Percentiles rank a stretch among this genome's conserved stretches.
phyloP scores from a whole-genome alignment of 2,329 filamentous ascomycete genomes.

The Scedosporium minutisporum region DNA sequence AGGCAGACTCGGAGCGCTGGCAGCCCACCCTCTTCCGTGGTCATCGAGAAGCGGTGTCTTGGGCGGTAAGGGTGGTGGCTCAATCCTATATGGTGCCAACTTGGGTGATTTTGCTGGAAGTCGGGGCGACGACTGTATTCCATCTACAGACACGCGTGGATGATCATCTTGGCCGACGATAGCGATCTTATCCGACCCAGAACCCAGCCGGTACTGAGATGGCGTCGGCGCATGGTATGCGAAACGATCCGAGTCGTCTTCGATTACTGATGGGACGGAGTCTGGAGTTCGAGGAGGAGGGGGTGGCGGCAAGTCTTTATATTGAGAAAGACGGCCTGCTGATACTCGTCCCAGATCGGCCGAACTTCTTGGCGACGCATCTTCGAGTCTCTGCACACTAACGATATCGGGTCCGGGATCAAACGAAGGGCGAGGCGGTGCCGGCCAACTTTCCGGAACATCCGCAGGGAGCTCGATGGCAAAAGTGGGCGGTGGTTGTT shows the following conservation, averaged over 20 bases:
- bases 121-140: background rate
- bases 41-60: conserved; percentile 62
- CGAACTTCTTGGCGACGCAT: conserved; percentile 41
- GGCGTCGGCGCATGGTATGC: conserved; percentile 48
- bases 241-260: conserved; percentile 42
- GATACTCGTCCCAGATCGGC: conserved; percentile 32
- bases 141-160: conserved; percentile 22
- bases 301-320: conserved; percentile 18
- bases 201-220: conserved; percentile 46
- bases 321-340: conserved; percentile 17
- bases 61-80: conserved; percentile 64
- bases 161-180: conserved; percentile 52
- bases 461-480: conserved; percentile 52
- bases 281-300: conserved; percentile 18
- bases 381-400: conserved; percentile 25
- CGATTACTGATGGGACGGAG: conserved; percentile 15
- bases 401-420: conserved; percentile 46
- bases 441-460: conserved; percentile 29
- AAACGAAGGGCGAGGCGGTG: conserved; percentile 31
- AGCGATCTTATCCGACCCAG: conserved; percentile 58
- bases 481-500: conserved; percentile 22
- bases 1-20: conserved; percentile 42
- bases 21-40: conserved; percentile 16
- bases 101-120: conserved; percentile 12
- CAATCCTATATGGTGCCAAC: conserved; percentile 27